Base-by-base conservation (phyloP, 441 rosid genomes). In the Euphorbia corollata region DNA sequence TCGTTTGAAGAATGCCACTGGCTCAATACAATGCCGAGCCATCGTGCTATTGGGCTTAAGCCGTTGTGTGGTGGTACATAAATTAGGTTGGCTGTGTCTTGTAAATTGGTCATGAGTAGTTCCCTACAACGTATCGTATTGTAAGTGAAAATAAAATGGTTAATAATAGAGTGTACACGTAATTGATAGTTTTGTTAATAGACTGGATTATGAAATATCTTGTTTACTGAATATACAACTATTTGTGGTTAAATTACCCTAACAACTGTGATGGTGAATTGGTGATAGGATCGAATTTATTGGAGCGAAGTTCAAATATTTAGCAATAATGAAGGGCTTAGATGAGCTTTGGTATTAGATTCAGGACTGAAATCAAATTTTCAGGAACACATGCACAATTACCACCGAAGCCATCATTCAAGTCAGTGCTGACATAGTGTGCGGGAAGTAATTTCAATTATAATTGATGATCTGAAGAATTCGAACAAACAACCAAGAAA, bases 1-100 rank as follows among this genome's bases (percentile, higher is more conserved):
- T 70, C 75, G 27, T 92, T 90, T 50, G 91, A 88, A 6, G 98
- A 92, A 23, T 90, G 96, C 60, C 89, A 87, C 59, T 92, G 92
- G 89, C 90, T 92, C 63, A 80, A 75, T 36, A 32, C 73, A 70
- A 77, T 72, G 78, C 93, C 93, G 0, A 66, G 36, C 15, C 67
- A 0, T 10, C 1, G 57, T 23, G 16, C 8, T 55, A 2, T 3
- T 56, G 8, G 13, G 53, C 39, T 36, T 53, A 39, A 56, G 8
- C n/a, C 36, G 8, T 39, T 38, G 61, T 45, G 50, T 13, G 50
- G 50, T 12, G 9, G 77, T 22, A 50, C 65, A 68, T 60, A 62
- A 10, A 1, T 27, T 27, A 27, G 32, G 19, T 30, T 64, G 0
- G 67, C 0, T 4, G 9, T 16, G n/a, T 18, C 4, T 61, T 38